phyloP scores from a whole-genome alignment of 129 eudicot genomes.

The Flaveria sonorensis region DNA sequence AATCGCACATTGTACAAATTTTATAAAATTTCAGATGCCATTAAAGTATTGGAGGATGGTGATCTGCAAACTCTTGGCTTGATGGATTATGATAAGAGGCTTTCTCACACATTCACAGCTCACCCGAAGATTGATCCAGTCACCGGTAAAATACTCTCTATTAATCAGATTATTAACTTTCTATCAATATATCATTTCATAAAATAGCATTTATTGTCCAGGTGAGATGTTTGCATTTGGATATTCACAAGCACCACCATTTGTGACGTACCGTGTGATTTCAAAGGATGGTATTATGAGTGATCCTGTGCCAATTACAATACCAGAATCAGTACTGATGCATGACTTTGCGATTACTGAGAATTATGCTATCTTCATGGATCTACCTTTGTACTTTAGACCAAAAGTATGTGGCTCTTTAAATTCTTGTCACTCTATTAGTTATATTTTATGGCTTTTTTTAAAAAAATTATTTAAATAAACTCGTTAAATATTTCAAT shows the following conservation, averaged over 20 bases:
- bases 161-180: not conserved
- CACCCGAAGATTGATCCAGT: slow-evolving; percentile 97
- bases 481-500: not conserved
- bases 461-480: not conserved
- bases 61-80: slow-evolving; percentile 94
- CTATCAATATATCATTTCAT: slow-evolving; percentile 6
- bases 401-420: slow-evolving; percentile 65
- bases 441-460: not conserved
- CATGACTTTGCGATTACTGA: slow-evolving; percentile 98
- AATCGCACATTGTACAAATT: too few relatives aligned
- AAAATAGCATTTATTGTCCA: slow-evolving; percentile 31
- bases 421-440: slow-evolving; percentile 2
- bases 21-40: slow-evolving; percentile 52
- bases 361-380: slow-evolving; percentile 92
- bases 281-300: slow-evolving; percentile 86
- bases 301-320: slow-evolving; percentile 95
- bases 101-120: slow-evolving; percentile 88
- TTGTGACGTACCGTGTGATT: slow-evolving; percentile 80
- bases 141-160: slow-evolving; percentile 56
- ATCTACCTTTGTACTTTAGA: slow-evolving; percentile 74
- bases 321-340: slow-evolving; percentile 77
- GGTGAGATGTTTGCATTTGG: slow-evolving; percentile 99
- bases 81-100: slow-evolving; percentile 93
- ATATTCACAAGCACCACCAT: slow-evolving; percentile 72
- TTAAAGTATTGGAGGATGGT: slow-evolving; percentile 95